phyloP scores from a whole-genome alignment of 331 rosid species.

The Acacia pycnantha region DNA sequence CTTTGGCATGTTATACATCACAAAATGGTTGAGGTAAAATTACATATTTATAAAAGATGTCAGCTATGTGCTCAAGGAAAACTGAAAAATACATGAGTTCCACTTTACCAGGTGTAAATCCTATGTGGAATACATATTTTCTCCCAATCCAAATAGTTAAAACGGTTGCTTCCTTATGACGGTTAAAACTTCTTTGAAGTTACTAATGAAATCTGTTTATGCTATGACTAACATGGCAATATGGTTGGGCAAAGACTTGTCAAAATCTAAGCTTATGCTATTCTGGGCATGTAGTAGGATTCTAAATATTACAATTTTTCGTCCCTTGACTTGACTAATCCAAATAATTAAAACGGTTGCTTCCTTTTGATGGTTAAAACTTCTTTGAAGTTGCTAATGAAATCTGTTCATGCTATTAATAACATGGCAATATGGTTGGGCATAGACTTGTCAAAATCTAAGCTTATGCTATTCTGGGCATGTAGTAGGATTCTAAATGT shows the following conservation, averaged over 20 bases:
- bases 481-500: not conserved
- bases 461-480: not conserved
- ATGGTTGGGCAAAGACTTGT: not conserved
- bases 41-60: constrained; percentile 2
- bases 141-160: not conserved
- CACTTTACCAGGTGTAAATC: not conserved
- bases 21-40: constrained; percentile 10
- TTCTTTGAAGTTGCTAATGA: not conserved
- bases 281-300: not conserved
- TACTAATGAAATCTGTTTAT: not conserved
- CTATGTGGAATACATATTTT: not conserved
- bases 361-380: not conserved
- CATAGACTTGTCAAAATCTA: not conserved
- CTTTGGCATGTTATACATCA: constrained; percentile 43
- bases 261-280: not conserved
- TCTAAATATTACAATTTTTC: not conserved
- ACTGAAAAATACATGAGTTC: not conserved
- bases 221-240: not conserved
- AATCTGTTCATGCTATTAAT: not conserved
- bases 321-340: not conserved
- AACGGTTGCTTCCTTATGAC: not conserved
- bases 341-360: not conserved
- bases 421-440: not conserved
- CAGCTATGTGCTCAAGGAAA: constrained; percentile 10
- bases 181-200: not conserved